phyloP scores from a whole-genome alignment of 129 eudicot species.

The Erigeron canadensis region DNA sequence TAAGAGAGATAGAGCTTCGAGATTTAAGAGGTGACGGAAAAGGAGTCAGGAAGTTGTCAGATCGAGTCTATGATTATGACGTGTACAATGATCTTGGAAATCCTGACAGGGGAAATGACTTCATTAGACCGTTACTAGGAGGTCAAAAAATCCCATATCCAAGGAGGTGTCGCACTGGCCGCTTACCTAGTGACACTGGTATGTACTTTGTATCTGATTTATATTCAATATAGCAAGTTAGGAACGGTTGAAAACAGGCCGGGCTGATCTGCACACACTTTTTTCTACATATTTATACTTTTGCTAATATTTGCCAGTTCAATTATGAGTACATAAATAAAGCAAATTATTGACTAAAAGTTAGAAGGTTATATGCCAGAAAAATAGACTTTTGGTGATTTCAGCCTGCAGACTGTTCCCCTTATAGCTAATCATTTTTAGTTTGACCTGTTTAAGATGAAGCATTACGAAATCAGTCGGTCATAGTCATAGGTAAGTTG shows the following conservation, averaged over 20 bases:
- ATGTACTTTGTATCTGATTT: background rate
- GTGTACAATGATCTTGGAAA: constrained; percentile 87
- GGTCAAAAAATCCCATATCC: constrained; percentile 79
- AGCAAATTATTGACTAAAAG: no score
- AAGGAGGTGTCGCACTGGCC: constrained; percentile 91
- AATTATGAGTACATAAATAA: no score
- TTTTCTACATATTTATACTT: background rate
- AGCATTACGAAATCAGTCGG: no score
- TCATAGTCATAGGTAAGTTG: no score
- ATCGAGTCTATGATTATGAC: constrained; percentile 73
- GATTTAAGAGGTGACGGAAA: constrained; percentile 81
- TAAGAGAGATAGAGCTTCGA: constrained; percentile 79
- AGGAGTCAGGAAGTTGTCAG: constrained; percentile 79
- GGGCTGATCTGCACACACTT: background rate
- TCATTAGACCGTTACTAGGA: constrained; percentile 67
- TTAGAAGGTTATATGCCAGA: no score
- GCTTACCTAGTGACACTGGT: constrained; percentile 72
- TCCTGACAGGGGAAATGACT: constrained; percentile 76
- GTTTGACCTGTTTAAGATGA: no score
- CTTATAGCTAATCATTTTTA: no score
- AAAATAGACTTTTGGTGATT: no score
- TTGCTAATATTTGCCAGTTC: no score
- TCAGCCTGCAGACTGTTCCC: no score
- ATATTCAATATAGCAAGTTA: no score
- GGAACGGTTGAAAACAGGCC: no score